These are phyloP conservation scores for Lodderomyces theae DNA, from an alignment of 1,139 yeast species.

Conservation along the genomic window DNA sequence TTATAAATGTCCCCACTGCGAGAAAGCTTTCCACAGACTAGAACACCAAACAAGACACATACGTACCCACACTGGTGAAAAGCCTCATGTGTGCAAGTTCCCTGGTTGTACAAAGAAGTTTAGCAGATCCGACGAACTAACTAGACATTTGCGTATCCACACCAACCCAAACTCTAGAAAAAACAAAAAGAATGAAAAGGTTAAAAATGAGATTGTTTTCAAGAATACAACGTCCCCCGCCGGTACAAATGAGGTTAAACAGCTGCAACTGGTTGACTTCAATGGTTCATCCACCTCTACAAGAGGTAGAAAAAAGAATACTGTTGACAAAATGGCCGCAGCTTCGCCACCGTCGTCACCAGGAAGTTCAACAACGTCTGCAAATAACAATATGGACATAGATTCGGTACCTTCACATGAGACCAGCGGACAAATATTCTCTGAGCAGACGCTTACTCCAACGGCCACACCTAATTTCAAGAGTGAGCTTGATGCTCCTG, in stretches of 20 bases:
- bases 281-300: slow-evolving; percentile 2
- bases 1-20: slow-evolving; percentile 87
- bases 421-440: background rate
- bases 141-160: slow-evolving; percentile 86
- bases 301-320: slow-evolving; percentile 1
- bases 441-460: slow-evolving; percentile 3
- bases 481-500: background rate
- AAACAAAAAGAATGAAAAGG: slow-evolving; percentile 31
- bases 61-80: slow-evolving; percentile 93
- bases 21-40: slow-evolving; percentile 84
- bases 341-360: slow-evolving; percentile 4
- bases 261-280: background rate
- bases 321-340: background rate
- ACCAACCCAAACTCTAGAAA: slow-evolving; percentile 72
- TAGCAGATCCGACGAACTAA: slow-evolving; percentile 85
- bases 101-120: slow-evolving; percentile 87
- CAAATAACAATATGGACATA: background rate
- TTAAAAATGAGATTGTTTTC: slow-evolving; percentile 3
- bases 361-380: slow-evolving; percentile 2
- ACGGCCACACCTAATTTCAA: slow-evolving; percentile 6
- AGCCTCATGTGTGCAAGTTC: slow-evolving; percentile 84
- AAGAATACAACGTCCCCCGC: slow-evolving; percentile 3
- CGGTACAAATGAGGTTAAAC: background rate
- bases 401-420: background rate
- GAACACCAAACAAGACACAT: slow-evolving; percentile 96